phyloP scores from a whole-genome alignment of 441 rosid species.

The Rhodomyrtus psidioides region DNA sequence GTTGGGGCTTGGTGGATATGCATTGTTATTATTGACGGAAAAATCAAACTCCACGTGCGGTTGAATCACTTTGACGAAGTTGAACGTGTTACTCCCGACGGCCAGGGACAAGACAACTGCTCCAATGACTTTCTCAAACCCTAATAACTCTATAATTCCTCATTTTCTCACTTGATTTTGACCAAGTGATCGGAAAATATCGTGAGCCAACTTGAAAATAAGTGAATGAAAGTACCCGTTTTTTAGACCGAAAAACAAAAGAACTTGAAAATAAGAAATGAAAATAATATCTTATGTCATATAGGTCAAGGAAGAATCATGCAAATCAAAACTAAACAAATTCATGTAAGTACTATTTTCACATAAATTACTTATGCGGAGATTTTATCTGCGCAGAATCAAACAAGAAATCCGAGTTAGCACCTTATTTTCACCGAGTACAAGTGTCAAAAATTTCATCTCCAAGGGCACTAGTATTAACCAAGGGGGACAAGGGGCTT shows the following conservation, averaged over 20 bases:
- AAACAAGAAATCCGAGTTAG: too few relatives aligned
- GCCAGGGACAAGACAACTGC: background rate
- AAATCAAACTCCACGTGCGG: background rate
- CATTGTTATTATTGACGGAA: background rate
- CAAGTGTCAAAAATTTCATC: background rate
- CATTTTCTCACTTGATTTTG: background rate
- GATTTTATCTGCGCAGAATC: background rate
- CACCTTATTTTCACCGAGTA: too few relatives aligned
- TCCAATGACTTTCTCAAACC: background rate
- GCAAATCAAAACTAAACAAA: background rate
- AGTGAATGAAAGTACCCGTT: too few relatives aligned
- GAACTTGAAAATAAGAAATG: background rate
- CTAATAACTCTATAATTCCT: background rate
- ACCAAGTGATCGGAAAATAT: background rate
- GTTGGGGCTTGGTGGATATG: background rate
- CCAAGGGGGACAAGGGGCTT: too few relatives aligned
- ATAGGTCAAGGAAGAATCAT: background rate
- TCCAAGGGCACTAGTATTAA: background rate
- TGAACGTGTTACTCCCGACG: background rate
- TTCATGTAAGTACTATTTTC: background rate
- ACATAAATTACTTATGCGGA: background rate
- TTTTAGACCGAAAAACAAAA: too few relatives aligned
- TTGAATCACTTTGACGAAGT: too few relatives aligned
- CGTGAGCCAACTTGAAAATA: background rate
- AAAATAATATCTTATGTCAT: background rate